A percentile compares a stretch with the other conserved stretches of the same genome.
Conservation (phyloP, 1,284 basidiomycete genomes). For the Afroboletus lepidellus region DNA sequence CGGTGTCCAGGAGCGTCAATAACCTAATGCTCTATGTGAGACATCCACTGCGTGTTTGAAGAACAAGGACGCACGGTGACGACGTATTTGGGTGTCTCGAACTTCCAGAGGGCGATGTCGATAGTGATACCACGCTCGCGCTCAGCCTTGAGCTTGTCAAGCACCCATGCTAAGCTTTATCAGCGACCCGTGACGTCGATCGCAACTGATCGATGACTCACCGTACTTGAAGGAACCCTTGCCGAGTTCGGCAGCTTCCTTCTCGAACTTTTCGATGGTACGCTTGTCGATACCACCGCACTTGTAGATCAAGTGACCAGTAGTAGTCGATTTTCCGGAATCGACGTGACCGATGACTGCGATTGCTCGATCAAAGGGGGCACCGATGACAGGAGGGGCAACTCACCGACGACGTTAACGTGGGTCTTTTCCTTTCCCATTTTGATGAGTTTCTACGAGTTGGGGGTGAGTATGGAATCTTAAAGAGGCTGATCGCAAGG, state of each 20-base stretch:
- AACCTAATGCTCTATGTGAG: conserved; percentile 51
- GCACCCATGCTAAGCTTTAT: conserved; percentile 83
- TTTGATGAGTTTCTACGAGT: conserved; percentile 52
- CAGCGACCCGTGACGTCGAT: conserved; percentile 22
- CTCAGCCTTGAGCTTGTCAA: conserved; percentile 99
- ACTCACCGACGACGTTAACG: conserved; percentile 90
- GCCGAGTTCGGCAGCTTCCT: conserved; percentile 99
- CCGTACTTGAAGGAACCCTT: conserved; percentile 99
- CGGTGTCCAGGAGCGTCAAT: conserved; percentile 99
- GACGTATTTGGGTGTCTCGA: conserved; percentile 93
- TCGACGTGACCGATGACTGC: conserved; percentile 97
- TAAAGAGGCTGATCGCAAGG: conserved; percentile 26
- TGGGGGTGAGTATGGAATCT: conserved; percentile 26
- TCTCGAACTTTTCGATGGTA: conserved; percentile 99
- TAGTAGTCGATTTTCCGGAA: conserved; percentile 99
- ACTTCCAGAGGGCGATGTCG: conserved; percentile 99
- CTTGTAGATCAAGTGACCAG: conserved; percentile 99
- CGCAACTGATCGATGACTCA: conserved; percentile 40
- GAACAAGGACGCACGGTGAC: conserved; percentile 65
- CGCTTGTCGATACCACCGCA: conserved; percentile 99
- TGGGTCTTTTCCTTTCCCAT: conserved; percentile 90
- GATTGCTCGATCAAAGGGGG: conserved; percentile 33
- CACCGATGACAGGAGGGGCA: conserved; percentile 14
- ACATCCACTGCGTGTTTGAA: not conserved
- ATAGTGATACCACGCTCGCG: conserved; percentile 99